Base-by-base conservation (phyloP, 1,284 basidiomycete genomes). In the Austroboletus sp. region DNA sequence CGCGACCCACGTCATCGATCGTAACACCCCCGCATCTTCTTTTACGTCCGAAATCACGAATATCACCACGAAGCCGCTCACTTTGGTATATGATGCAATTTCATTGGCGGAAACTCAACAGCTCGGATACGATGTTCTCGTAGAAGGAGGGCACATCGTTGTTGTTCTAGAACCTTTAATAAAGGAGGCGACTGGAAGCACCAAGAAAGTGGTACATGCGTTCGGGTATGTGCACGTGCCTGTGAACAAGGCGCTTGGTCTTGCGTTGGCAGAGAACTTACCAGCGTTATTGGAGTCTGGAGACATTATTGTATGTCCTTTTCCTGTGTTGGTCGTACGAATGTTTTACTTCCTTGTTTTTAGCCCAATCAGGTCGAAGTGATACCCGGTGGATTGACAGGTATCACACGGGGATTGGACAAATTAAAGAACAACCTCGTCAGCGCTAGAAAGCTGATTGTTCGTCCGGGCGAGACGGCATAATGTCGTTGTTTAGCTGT, bases 1-100 rank as follows among this genome's bases (percentile, higher is more conserved):
- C 1, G 70, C 66, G 1, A 62, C 61, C 1, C 63, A 62, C 21
- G 51, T 62, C 29, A 53, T 69, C 47, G 58, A 66, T 37, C 63
- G 64, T 16, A 53, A 55, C 30, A 39, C 23, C 15, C 19, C 55
- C 3, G 7, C 25, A 1, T 40, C 48, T 13, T 48, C 45, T 1
- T 40, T 63, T 19, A 27, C 43, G 3, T 35, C 51, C 10, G 46
- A 53, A 21, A 45, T 58, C 12, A 27, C 48, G 0, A 43, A 26
- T 23, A 50, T 57, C 11, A 54, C 53, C 12, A 36, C 32, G 2
- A 27, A 40, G 8, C 48, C 52, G 2, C 49, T 61, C 15, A 3
- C 31, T 16, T 11, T 63, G 1, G 50, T 56, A 3, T 57, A 39
- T 26, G 61, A 62, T 31, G 8, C 55, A 0, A 29, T 61, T 26